Evolutionary conservation across 495 filamentous ascomycete genomes (phyloP).

Genomic region (Acidomyces sp.): DNA sequence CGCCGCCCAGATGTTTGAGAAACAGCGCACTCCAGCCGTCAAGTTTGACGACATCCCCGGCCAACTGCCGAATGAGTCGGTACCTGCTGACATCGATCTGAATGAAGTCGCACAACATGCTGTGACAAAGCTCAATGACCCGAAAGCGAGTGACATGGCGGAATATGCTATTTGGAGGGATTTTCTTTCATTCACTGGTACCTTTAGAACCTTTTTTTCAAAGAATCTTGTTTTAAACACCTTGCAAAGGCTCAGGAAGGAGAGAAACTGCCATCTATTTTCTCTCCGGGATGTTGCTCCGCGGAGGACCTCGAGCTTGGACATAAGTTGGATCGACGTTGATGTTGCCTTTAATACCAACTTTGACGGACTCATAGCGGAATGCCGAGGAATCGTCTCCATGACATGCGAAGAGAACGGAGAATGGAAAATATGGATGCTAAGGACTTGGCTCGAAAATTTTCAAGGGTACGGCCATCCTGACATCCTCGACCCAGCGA

Average conservation of each 20-base stretch:
- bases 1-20: slow-evolving; percentile 2
- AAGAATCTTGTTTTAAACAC: slow-evolving; percentile 1
- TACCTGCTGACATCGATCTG: slow-evolving; percentile 2
- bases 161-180: slow-evolving; percentile 23
- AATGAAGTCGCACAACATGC: slow-evolving; percentile 1
- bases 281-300: neutral
- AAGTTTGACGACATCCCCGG: slow-evolving; percentile 16
- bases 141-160: slow-evolving; percentile 8
- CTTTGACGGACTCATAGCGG: neutral
- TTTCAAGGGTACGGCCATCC: slow-evolving; percentile 14
- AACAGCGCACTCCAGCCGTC: neutral
- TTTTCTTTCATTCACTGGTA: slow-evolving; percentile 24
- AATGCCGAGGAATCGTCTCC: slow-evolving; percentile 8
- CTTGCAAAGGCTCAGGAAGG: slow-evolving; percentile 1
- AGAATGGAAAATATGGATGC: slow-evolving; percentile 19
- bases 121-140: slow-evolving; percentile 12
- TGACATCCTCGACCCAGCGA: slow-evolving; percentile 8
- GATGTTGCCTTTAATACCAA: slow-evolving; percentile 5
- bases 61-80: slow-evolving; percentile 2
- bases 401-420: slow-evolving; percentile 1
- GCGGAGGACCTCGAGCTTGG: neutral
- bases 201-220: slow-evolving; percentile 22
- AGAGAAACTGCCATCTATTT: slow-evolving; percentile 4
- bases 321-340: slow-evolving; percentile 8
- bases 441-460: slow-evolving; percentile 16